Conservation (phyloP, 2,329 filamentous ascomycete species). For the Diaporthe amygdali region DNA sequence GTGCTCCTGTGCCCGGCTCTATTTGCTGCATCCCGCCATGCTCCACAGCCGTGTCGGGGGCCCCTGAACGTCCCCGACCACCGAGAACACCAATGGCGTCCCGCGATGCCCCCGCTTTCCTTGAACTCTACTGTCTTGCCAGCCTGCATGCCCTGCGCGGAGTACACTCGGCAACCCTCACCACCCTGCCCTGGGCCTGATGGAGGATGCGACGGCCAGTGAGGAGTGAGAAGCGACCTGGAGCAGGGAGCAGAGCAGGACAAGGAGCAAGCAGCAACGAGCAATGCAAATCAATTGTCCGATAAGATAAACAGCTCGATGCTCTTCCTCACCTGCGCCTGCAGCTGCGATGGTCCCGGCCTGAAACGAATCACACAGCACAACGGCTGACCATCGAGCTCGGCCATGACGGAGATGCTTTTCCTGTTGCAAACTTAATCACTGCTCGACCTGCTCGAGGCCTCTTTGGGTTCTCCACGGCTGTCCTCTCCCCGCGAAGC, state of each 20-base stretch:
- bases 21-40: constrained; percentile 9
- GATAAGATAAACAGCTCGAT: background rate
- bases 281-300: constrained; percentile 8
- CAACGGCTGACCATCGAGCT: background rate
- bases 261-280: constrained; percentile 1
- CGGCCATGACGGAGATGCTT: constrained; percentile 9
- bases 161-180: constrained; percentile 4
- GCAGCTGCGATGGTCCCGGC: background rate
- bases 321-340: background rate
- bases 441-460: background rate
- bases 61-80: background rate
- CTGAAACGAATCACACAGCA: constrained; percentile 2
- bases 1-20: constrained; percentile 22
- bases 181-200: background rate
- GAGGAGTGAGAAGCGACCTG: background rate
- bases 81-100: constrained; percentile 8
- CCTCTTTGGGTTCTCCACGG: background rate
- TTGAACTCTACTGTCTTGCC: background rate
- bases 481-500: background rate
- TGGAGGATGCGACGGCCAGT: background rate
- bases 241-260: background rate
- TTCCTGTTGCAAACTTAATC: constrained; percentile 6
- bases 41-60: constrained; percentile 6
- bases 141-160: constrained; percentile 6
- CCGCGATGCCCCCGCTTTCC: constrained; percentile 7